Base-by-base conservation (phyloP, 1,139 yeast genomes). In the Protomyces macrosporus region DNA sequence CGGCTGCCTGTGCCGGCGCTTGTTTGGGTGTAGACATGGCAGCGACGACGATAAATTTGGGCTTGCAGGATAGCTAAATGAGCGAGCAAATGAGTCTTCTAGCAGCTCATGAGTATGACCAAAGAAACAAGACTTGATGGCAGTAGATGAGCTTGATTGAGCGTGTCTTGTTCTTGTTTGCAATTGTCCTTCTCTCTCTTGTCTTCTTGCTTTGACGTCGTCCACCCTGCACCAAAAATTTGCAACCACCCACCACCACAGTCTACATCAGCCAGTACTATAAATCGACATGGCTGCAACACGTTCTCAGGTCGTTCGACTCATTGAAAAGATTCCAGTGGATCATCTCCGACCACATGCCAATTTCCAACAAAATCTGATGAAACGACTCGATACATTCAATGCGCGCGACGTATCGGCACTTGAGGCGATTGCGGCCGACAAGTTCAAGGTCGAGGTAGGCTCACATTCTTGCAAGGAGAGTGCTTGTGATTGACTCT, bases 321-420 rank as follows among this genome's bases (percentile, higher is more conserved):
- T 58, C 36, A 52, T 58, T 16, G 62, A 34, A 6, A 40, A 51
- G 39, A 58, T 58, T 40, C 62, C 62, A 33, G 42, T 40, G 12
- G 62, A 58, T 42, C 45, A 39, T 6, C 32, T 58, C 10, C 55
- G 62, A 4, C 62, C 62, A 9, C 56, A 58, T 42, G 62, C 62
- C 12, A 51, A 58, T 39, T 58, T 58, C 36, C 56, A 55, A 6
- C 52, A 40, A 30, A 52, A 48, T 6, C 23, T 58, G 30, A 42
- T 55, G 35, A 33, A 37, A 10, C 55, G 62, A 6, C 42, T 58
- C 35, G 62, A 58, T 30, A 50, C 30, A 14, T 58, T 58, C 45
- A 58, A n/a, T 14, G 16, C 56, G 51, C 54, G 32, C 14, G 62
- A 58, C n/a, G 56, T 58, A 16, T 40, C 52, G 16, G 62, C 62